phyloP scores from a whole-genome alignment of 2,329 filamentous ascomycete species.

The Sclerotinia glacialis region DNA sequence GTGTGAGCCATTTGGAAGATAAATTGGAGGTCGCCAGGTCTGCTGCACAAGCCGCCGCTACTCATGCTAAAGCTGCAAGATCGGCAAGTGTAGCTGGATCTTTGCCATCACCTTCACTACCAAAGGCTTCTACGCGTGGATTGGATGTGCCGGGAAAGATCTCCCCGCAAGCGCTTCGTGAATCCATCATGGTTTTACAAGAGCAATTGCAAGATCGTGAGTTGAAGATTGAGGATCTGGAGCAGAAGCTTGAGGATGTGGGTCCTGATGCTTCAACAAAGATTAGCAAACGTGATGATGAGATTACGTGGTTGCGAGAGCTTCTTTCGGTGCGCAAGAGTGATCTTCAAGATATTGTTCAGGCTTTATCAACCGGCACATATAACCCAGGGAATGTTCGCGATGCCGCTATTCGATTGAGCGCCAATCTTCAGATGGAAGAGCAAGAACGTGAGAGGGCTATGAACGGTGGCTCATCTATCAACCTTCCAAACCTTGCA shows the following conservation, averaged over 20 bases:
- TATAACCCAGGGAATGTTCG: slow-evolving; percentile 79
- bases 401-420: slow-evolving; percentile 88
- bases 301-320: slow-evolving; percentile 93
- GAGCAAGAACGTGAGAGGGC: slow-evolving; percentile 90
- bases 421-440: slow-evolving; percentile 96
- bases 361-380: slow-evolving; percentile 67
- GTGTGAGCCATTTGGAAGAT: slow-evolving; percentile 80
- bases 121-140: slow-evolving; percentile 42
- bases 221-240: slow-evolving; percentile 81
- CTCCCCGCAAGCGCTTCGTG: slow-evolving; percentile 88
- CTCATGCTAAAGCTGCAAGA: slow-evolving; percentile 36
- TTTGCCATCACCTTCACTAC: slow-evolving; percentile 21
- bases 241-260: slow-evolving; percentile 63
- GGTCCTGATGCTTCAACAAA: slow-evolving; percentile 78
- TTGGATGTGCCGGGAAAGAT: slow-evolving; percentile 74
- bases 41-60: slow-evolving; percentile 58
- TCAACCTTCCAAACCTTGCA: slow-evolving; percentile 71
- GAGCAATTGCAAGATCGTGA: slow-evolving; percentile 96
- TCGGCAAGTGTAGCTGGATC: slow-evolving; percentile 23
- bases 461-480: slow-evolving; percentile 64
- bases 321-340: slow-evolving; percentile 85
- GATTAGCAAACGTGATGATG: slow-evolving; percentile 87
- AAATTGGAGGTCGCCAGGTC: slow-evolving; percentile 85
- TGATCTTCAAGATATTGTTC: slow-evolving; percentile 89
- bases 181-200: slow-evolving; percentile 94